These are phyloP conservation scores for Tylopilus plumbeoviolaceoides DNA, from an alignment of 768 basidiomycete species.

Conservation along the genomic window DNA sequence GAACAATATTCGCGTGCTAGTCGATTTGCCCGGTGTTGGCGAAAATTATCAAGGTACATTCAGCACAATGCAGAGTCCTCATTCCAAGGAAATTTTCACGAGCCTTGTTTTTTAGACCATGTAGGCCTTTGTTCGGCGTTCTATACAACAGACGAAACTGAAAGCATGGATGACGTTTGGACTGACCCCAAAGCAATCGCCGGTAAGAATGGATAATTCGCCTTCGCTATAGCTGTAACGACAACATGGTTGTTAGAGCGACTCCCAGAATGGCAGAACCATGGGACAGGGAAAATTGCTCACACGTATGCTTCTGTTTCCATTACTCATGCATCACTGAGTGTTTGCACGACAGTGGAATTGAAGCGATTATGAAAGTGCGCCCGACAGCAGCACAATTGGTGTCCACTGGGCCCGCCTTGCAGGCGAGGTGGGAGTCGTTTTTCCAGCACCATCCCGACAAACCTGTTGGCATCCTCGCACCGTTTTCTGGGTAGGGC, in stretches of 20 bases:
- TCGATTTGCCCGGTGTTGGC: conserved; percentile 76
- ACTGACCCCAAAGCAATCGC: conserved; percentile 33
- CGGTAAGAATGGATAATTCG: conserved; percentile 29
- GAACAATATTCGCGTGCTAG: conserved; percentile 42
- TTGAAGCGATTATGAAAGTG: too few species aligned
- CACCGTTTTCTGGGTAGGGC: too few species aligned
- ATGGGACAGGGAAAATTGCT: too few species aligned
- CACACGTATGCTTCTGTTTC: too few species aligned
- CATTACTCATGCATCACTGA: too few species aligned
- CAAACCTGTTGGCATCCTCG: too few species aligned
- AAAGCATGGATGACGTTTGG: conserved; percentile 48
- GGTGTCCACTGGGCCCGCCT: too few species aligned
- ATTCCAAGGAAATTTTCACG: not conserved
- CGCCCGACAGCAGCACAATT: too few species aligned
- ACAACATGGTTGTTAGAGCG: conserved; percentile 19
- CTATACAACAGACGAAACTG: conserved; percentile 38
- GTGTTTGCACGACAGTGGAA: too few species aligned
- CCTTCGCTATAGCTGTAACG: conserved; percentile 1
- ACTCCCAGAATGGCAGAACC: not conserved
- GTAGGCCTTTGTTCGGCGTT: conserved; percentile 28
- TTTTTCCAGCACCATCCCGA: too few species aligned
- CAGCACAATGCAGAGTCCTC: rapidly evolving
- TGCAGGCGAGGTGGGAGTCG: too few species aligned
- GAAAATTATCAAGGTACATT: conserved; percentile 55
- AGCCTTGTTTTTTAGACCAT: conserved; percentile 25